These are phyloP conservation scores for Citrus glauca DNA, from an alignment of 345 rosid species.

Conservation along the genomic window DNA sequence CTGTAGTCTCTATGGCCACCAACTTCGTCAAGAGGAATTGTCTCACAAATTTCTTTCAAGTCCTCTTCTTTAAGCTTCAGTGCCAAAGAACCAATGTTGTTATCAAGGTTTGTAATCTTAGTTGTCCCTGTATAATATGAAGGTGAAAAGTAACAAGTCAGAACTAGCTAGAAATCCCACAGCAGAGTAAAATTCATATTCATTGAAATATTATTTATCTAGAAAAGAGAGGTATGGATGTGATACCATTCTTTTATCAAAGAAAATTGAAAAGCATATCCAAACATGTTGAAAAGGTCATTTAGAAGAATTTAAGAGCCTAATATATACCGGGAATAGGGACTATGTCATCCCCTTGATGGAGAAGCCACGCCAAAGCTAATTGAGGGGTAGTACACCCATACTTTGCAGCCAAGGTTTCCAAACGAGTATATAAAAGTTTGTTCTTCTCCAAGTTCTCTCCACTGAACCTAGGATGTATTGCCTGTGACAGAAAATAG, in stretches of 20 bases:
- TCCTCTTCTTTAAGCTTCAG: constrained; percentile 31
- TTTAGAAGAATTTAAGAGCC: background rate
- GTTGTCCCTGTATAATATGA: constrained; percentile 37
- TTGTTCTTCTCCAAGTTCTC: constrained; percentile 51
- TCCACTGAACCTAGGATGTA: constrained; percentile 38
- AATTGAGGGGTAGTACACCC: constrained; percentile 42
- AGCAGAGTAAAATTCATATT: background rate
- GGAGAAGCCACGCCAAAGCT: constrained; percentile 47
- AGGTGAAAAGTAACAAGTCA: background rate
- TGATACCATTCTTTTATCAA: background rate
- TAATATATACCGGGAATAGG: constrained; percentile 41
- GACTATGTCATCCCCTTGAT: constrained; percentile 45
- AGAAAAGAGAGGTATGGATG: background rate
- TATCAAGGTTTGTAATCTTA: constrained; percentile 37
- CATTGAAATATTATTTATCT: background rate
- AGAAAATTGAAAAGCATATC: background rate
- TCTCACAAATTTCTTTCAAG: constrained; percentile 35
- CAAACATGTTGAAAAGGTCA: background rate
- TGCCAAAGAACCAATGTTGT: constrained; percentile 37
- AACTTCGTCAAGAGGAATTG: constrained; percentile 38
- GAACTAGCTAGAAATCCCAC: background rate
- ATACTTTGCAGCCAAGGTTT: constrained; percentile 33
- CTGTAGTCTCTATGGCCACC: constrained; percentile 24
- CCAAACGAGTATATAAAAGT: constrained; percentile 22
- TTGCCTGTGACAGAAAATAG: constrained; percentile 4